Evolutionary conservation across 148 eudicot genomes (phyloP), one percentile per base, ranked within the genome.

Genomic region (Gaultheria prostrata): DNA sequence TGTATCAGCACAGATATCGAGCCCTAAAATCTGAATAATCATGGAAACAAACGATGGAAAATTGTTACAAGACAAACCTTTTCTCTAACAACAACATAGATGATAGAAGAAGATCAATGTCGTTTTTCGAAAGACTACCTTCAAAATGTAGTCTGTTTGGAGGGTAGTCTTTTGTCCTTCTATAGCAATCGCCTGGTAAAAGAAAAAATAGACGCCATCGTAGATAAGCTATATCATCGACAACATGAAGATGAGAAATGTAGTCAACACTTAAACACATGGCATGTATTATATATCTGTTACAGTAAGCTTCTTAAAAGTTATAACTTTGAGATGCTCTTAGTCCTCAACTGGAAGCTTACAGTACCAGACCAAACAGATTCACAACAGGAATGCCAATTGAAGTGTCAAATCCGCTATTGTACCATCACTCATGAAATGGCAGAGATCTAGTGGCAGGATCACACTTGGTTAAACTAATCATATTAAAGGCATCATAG

Each of bases 131-230:
- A 83, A 76, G 78, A 84, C 49, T 92, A 91, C 98, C 88, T 93
- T 95, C 28, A 95, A 61, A 30, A 94, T 90, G 87, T 95, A 95
- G 83, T 95, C 95, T 28, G 98, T 94, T 86, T 92, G 94, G 77
- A 94, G 91, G 77, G 88, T 87, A 76, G 87, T 89, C 86, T 88
- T 91, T 77, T 92, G 87, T 82, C 98, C 98, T 89, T 89, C 94
- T 78, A 92, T 86, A 71, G 94, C 86, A 85, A 84, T 92, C 78
- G 95, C 98, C 98, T 95, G 88, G 56, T 78, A 67, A 79, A 80
- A 57, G 70, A 85, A 83, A 81, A 63, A 39, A 57, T n/a, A 43
- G 85, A 35, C 1, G 3, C 39, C 39, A 35, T 35, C 3, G 39
- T 35, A 35, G 39, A 35, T 35, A 35, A 35, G 39, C 39, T 35